Base-by-base conservation (phyloP, 768 basidiomycete genomes). In the Lentinus tigrinus region DNA sequence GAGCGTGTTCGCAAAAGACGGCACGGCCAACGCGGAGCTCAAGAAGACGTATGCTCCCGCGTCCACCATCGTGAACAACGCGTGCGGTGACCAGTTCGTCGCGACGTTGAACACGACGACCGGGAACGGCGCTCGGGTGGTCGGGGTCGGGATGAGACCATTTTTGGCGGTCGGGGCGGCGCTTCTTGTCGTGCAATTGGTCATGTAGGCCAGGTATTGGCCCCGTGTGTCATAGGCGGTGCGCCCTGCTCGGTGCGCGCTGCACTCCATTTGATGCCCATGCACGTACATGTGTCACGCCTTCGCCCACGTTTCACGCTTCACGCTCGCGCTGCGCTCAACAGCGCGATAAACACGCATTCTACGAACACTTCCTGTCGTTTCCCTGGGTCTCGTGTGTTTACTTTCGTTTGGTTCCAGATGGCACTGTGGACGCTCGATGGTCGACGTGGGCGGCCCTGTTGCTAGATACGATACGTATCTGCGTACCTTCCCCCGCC, bases 71-170 rank as follows among this genome's bases (percentile, higher is more conserved):
- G 76, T 83, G 51, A 75, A 78, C 39, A 64, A 65, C 6, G 73
- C 73, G 52, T 89, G 88, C 60, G 87, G 88, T 13, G 47, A 71
- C 13, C 67, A 70, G n/a, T 87, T 78, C 55, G 82, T 66, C 31
- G 47, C 52, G 26, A 34, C 44, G 21, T 7, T 46, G 43, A 46
- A 46, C 39, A 31, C 52, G 27, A 38, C 52, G 8, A 28, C 11
- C 24, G 17, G 17, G 37, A 43, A 40, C 39, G 54, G 47, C 9
- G 27, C 47, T 19, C 10, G 21, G 19, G 40, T 23, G 43, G 21
- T 24, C 43, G 23, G 9, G 2, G 21, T 6, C 21, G 43, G 21
- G 2, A 8, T 24, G 43, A 19, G 13, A 23, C 43, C 24, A 3
- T 6, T 6, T 27, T 24, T 19, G 43, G 43, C 43, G 24, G 23